phyloP scores from a whole-genome alignment of 805 yeast species.

The Metschnikowia noctiluminum region DNA sequence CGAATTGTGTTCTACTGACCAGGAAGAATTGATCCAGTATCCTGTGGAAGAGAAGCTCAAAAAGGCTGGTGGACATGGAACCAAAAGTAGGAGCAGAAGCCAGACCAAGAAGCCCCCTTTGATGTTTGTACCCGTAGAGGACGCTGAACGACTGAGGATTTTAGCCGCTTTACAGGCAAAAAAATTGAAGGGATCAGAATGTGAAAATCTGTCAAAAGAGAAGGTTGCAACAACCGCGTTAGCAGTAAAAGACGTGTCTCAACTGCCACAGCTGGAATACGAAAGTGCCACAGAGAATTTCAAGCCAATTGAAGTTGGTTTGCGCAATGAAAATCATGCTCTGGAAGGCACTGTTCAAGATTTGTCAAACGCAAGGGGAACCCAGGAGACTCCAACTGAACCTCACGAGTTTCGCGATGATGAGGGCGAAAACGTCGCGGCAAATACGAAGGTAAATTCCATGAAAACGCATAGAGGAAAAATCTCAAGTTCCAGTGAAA shows the following conservation, averaged over 20 bases:
- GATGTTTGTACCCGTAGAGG: constrained; percentile 12
- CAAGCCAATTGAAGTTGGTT: too few species aligned
- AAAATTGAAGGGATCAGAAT: background rate
- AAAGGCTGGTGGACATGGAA: background rate
- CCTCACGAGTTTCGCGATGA: too few species aligned
- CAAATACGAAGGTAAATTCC: too few species aligned
- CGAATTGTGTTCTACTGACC: constrained; percentile 3
- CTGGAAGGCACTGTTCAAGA: too few species aligned
- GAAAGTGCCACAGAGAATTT: background rate
- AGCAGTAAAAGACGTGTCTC: background rate
- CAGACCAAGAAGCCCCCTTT: constrained; percentile 1
- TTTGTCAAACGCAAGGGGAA: too few species aligned
- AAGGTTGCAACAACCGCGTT: background rate
- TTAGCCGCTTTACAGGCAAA: background rate
- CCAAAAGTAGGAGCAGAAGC: background rate
- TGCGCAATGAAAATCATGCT: too few species aligned
- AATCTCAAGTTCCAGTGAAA: too few species aligned
- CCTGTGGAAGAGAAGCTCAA: constrained; percentile 4
- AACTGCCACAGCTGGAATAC: constrained; percentile 4
- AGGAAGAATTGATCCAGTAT: constrained; percentile 7
- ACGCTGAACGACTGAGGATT: constrained; percentile 4
- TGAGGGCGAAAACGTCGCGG: too few species aligned
- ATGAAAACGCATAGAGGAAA: too few species aligned
- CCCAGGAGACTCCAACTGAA: too few species aligned
- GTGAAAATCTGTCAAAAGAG: background rate